These are phyloP conservation scores for Actinidia chinensis DNA, from an alignment of 179 eudicot species.

Conservation along the genomic window DNA sequence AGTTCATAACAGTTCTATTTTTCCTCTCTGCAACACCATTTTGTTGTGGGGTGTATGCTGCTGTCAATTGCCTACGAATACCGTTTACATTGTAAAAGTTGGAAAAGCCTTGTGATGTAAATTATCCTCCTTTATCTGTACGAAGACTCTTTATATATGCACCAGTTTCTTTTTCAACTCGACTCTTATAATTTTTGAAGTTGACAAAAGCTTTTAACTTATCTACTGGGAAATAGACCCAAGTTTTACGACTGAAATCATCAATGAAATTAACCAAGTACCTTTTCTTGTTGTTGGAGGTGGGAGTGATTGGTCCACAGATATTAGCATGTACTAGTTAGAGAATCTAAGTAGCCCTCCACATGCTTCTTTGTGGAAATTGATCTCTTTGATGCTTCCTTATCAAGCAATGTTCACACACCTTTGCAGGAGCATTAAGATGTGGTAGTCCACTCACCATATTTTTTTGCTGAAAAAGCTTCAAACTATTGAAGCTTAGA, in stretches of 20 bases:
- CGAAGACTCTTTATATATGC: background rate
- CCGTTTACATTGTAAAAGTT: background rate
- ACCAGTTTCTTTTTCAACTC: background rate
- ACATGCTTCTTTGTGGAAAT: background rate
- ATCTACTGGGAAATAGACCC: background rate
- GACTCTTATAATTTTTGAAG: background rate
- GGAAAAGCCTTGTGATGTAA: background rate
- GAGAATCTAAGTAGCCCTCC: background rate
- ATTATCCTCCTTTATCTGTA: background rate
- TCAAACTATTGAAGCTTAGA: background rate
- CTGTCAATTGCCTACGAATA: background rate
- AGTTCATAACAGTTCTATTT: background rate
- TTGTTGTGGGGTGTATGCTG: background rate
- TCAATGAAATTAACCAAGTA: background rate
- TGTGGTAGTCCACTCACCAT: background rate
- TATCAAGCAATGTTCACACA: background rate
- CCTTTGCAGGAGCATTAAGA: background rate
- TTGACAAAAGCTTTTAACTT: background rate
- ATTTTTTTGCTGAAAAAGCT: too few relatives aligned
- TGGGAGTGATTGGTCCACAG: background rate
- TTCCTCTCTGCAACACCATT: background rate
- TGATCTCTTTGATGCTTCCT: background rate
- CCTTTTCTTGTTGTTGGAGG: background rate
- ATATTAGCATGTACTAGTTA: background rate
- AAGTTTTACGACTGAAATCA: background rate